Conservation (phyloP, 495 filamentous ascomycete species). For the Elaphomyces granulatus region DNA sequence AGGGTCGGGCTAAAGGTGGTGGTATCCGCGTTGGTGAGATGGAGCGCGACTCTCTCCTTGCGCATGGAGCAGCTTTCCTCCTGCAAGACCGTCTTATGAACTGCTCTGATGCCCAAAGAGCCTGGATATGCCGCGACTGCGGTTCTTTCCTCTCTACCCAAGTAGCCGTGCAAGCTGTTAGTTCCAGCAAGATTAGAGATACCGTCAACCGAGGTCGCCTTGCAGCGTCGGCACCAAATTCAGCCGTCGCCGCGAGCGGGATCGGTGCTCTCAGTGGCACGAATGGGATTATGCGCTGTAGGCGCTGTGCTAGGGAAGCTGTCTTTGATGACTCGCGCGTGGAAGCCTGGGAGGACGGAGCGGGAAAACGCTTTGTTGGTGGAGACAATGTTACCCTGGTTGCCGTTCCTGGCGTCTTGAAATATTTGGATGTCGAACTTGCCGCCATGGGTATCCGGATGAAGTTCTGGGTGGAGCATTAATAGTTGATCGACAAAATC, state of each 20-base stretch:
- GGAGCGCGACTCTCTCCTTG: conserved; percentile 89
- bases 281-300: conserved; percentile 63
- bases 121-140: conserved; percentile 79
- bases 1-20: conserved; percentile 87
- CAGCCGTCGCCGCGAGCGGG: conserved; percentile 8
- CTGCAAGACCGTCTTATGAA: conserved; percentile 93
- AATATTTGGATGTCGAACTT: conserved; percentile 88
- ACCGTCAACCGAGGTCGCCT: conserved; percentile 18
- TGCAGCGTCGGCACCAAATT: conserved; percentile 22
- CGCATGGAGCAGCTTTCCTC: conserved; percentile 88
- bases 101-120: conserved; percentile 77
- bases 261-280: conserved; percentile 26
- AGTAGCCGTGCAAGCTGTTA: conserved; percentile 41
- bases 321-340: conserved; percentile 46
- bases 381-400: conserved; percentile 84
- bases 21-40: conserved; percentile 99
- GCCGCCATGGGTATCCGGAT: conserved; percentile 85
- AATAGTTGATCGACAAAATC: conserved; percentile 1
- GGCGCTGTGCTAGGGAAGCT: conserved; percentile 62
- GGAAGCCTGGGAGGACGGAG: conserved; percentile 83
- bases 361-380: conserved; percentile 65
- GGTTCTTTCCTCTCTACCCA: conserved; percentile 78
- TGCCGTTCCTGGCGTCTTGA: conserved; percentile 80
- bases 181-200: conserved; percentile 17
- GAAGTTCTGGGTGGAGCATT: conserved; percentile 64